These are phyloP conservation scores for Trametes maxima DNA, from an alignment of 768 basidiomycete species.

Conservation along the genomic window DNA sequence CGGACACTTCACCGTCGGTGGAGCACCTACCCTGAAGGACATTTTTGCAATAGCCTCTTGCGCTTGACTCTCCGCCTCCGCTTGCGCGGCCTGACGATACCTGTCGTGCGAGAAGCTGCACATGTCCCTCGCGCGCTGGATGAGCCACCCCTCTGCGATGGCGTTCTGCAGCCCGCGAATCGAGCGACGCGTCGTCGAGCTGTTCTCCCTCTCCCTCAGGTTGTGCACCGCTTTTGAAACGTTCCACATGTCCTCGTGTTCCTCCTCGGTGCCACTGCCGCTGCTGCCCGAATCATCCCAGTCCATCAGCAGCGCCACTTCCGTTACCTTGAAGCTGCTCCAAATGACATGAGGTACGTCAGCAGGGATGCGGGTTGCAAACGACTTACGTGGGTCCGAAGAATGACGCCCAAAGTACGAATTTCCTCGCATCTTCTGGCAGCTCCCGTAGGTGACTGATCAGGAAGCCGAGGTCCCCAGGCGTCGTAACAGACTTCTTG, in stretches of 20 bases:
- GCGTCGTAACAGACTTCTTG: slow-evolving; percentile 54
- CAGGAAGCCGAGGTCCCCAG: slow-evolving; percentile 64
- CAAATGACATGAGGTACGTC: neutral
- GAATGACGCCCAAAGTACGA: slow-evolving; percentile 70
- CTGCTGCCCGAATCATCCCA: slow-evolving; percentile 64
- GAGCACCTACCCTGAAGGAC: slow-evolving; percentile 59
- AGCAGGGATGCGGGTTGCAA: neutral
- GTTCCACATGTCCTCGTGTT: slow-evolving; percentile 49
- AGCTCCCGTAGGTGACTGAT: slow-evolving; percentile 60
- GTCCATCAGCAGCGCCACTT: slow-evolving; percentile 74
- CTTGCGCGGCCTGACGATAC: slow-evolving; percentile 72
- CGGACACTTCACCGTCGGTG: neutral
- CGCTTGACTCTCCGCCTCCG: slow-evolving; percentile 55
- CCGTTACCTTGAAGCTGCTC: slow-evolving; percentile 68
- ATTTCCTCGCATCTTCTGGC: slow-evolving; percentile 64
- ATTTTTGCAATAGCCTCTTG: slow-evolving; percentile 58
- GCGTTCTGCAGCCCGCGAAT: slow-evolving; percentile 71
- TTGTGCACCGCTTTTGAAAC: slow-evolving; percentile 53
- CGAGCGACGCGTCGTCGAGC: slow-evolving; percentile 51
- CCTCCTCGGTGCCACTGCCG: slow-evolving; percentile 52
- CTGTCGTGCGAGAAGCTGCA: slow-evolving; percentile 76
- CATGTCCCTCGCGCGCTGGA: slow-evolving; percentile 73
- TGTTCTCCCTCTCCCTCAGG: slow-evolving; percentile 44
- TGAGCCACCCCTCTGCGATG: slow-evolving; percentile 72
- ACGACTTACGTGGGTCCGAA: slow-evolving; percentile 68